phyloP scores from a whole-genome alignment of 306 rosid genomes.

The Carpinus viminea region DNA sequence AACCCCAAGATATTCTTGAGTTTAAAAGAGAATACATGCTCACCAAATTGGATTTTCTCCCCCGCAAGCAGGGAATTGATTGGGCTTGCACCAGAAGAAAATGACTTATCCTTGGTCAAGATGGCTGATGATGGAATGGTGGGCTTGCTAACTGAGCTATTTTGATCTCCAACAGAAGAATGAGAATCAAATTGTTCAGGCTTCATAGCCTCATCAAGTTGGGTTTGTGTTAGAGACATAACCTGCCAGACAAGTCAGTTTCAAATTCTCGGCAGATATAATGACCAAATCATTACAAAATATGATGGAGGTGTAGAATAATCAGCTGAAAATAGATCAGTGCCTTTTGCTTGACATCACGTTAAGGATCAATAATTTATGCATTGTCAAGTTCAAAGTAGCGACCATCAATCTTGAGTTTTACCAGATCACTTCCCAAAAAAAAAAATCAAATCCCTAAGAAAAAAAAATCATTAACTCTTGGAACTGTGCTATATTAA shows the following conservation, averaged over 20 bases:
- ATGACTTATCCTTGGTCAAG: constrained; percentile 65
- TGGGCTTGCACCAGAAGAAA: constrained; percentile 70
- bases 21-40: constrained; percentile 33
- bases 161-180: constrained; percentile 58
- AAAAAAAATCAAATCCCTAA: too few species aligned
- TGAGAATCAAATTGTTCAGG: constrained; percentile 78
- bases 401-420: too few species aligned
- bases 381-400: too few species aligned
- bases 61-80: constrained; percentile 94
- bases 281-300: neutral
- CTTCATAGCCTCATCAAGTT: constrained; percentile 95
- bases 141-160: constrained; percentile 52
- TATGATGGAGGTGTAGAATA: neutral
- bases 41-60: constrained; percentile 98
- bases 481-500: too few species aligned
- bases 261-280: constrained; percentile 15
- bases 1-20: constrained; percentile 20
- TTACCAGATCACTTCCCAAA: too few species aligned
- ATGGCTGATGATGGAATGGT: constrained; percentile 69
- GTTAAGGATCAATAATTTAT: neutral
- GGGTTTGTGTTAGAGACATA: constrained; percentile 85
- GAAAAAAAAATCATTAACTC: too few species aligned
- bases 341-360: neutral
- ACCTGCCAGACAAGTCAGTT: constrained; percentile 54
- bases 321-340: neutral